phyloP scores from a whole-genome alignment of 495 filamentous ascomycete genomes.

The Elasticomyces elasticus region DNA sequence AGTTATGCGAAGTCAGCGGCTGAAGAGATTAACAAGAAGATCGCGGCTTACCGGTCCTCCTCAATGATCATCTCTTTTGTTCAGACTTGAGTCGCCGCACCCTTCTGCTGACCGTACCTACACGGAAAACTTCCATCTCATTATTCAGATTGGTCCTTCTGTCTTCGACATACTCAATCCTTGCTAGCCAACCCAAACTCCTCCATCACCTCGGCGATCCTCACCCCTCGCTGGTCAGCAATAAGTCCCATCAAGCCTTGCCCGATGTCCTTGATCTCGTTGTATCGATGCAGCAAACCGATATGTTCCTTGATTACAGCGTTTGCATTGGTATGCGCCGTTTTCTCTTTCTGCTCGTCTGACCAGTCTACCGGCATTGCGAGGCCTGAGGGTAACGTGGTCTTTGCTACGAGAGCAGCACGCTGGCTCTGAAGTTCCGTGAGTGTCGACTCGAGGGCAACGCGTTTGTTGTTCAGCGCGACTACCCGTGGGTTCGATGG shows the following conservation, averaged over 20 bases:
- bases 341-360: slow-evolving; percentile 9
- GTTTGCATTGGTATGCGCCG: slow-evolving; percentile 24
- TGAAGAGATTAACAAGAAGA: no score
- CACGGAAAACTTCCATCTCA: neutral
- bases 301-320: slow-evolving; percentile 56
- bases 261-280: slow-evolving; percentile 66
- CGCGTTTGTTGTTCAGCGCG: slow-evolving; percentile 10
- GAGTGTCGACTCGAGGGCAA: slow-evolving; percentile 7
- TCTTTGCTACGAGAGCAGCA: slow-evolving; percentile 4
- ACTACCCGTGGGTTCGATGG: slow-evolving; percentile 5
- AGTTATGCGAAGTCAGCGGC: no score
- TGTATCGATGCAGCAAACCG: slow-evolving; percentile 60
- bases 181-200: slow-evolving; percentile 37
- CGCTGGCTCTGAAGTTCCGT: slow-evolving; percentile 9
- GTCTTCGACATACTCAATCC: slow-evolving; percentile 23
- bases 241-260: slow-evolving; percentile 65
- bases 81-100: neutral
- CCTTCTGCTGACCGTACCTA: neutral
- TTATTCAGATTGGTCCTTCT: neutral
- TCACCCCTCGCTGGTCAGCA: slow-evolving; percentile 57
- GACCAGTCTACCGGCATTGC: slow-evolving; percentile 19
- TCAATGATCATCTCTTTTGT: no score
- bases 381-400: slow-evolving; percentile 7
- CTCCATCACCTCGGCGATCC: slow-evolving; percentile 51
- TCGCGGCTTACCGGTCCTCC: no score